phyloP scores from a whole-genome alignment of 495 filamentous ascomycete species.

The Penicillium taxi region DNA sequence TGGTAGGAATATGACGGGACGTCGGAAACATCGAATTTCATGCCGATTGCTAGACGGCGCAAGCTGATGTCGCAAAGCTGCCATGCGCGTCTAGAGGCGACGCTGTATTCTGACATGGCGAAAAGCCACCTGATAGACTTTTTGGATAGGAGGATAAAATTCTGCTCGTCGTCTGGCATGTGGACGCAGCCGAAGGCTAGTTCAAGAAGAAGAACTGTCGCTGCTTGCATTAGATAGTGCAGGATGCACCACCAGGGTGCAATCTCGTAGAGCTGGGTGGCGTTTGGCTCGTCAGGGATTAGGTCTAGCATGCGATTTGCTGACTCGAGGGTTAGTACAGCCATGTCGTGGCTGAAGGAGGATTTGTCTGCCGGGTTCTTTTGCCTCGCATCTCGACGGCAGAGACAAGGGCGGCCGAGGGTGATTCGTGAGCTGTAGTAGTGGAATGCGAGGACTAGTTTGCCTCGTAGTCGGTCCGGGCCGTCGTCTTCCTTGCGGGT shows the following conservation, averaged over 20 bases:
- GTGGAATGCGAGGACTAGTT: conserved; percentile 46
- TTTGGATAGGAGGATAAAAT: conserved; percentile 42
- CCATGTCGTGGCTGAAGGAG: conserved; percentile 50
- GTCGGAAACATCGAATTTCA: conserved; percentile 35
- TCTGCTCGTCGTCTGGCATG: conserved; percentile 42
- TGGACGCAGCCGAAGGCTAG: conserved; percentile 50
- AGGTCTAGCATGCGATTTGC: conserved; percentile 47
- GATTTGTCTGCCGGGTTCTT: conserved; percentile 16
- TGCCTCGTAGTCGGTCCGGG: conserved; percentile 30
- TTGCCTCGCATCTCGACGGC: conserved; percentile 46
- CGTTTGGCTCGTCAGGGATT: conserved; percentile 41
- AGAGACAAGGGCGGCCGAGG: conserved; percentile 57
- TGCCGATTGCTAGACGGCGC: conserved; percentile 33
- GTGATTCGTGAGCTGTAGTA: conserved; percentile 55
- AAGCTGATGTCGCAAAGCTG: conserved; percentile 44
- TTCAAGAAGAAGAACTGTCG: conserved; percentile 54
- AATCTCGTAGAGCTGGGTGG: conserved; percentile 44
- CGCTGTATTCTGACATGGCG: conserved; percentile 45
- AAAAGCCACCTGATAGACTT: conserved; percentile 49
- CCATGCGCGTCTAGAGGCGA: conserved; percentile 51
- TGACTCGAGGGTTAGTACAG: conserved; percentile 46
- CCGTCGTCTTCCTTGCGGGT: conserved; percentile 26
- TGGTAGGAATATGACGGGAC: conserved; percentile 26
- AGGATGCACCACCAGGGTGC: conserved; percentile 60
- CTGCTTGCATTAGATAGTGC: conserved; percentile 58